Conservation (phyloP, 306 rosid genomes). For the Cercis canadensis region DNA sequence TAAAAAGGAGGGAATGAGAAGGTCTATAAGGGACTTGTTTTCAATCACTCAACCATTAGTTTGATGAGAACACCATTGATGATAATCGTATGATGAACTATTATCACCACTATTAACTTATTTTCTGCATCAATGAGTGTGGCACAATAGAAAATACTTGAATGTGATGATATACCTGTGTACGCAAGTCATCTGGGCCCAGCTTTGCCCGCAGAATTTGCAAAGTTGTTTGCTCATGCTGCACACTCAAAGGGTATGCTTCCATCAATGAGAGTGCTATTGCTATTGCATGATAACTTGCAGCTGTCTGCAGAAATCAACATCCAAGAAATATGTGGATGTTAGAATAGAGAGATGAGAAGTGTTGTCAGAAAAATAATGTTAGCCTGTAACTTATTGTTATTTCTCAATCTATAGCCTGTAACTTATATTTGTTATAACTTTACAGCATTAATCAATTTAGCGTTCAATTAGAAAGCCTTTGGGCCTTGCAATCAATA, state of each 20-base stretch:
- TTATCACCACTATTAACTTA: constrained; percentile 12
- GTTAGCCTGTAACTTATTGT: background rate
- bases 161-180: constrained; percentile 70
- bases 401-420: background rate
- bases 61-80: background rate
- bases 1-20: background rate
- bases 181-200: constrained; percentile 96
- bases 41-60: constrained; percentile 4
- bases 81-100: constrained; percentile 9
- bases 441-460: no score
- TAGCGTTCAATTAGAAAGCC: no score
- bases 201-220: constrained; percentile 94
- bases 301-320: constrained; percentile 83
- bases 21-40: background rate
- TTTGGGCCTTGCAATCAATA: no score
- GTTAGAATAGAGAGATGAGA: constrained; percentile 32
- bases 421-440: no score
- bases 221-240: constrained; percentile 98
- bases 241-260: constrained; percentile 97
- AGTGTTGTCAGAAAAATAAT: constrained; percentile 20
- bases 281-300: constrained; percentile 99
- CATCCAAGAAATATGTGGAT: constrained; percentile 37
- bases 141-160: constrained; percentile 4
- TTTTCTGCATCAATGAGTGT: constrained; percentile 5
- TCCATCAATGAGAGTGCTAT: constrained; percentile 98